These are phyloP conservation scores for Hippophae tibetana DNA, from an alignment of 306 rosid genomes.

Conservation along the genomic window DNA sequence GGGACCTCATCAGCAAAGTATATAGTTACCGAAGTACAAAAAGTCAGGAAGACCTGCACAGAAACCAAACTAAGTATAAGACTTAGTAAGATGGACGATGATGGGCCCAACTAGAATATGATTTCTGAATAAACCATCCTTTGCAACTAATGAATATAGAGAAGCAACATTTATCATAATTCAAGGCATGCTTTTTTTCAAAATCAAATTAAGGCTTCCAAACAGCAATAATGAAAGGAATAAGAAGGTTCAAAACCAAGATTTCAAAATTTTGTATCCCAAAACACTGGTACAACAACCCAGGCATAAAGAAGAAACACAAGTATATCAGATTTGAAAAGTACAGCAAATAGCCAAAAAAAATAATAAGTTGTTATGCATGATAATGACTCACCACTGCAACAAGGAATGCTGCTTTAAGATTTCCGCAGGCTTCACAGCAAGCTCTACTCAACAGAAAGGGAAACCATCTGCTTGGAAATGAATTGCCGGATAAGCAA, in stretches of 20 bases:
- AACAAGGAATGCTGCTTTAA: slow-evolving; percentile 94
- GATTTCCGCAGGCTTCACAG: slow-evolving; percentile 98
- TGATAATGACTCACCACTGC: slow-evolving; percentile 73
- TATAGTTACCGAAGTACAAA: slow-evolving; percentile 73
- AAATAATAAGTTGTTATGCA: background rate
- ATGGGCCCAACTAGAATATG: background rate
- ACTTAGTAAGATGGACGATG: slow-evolving; percentile 6
- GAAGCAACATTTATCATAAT: no score
- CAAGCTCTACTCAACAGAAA: slow-evolving; percentile 79
- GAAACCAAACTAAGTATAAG: slow-evolving; percentile 15
- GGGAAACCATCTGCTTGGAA: slow-evolving; percentile 82
- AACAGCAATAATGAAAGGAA: background rate
- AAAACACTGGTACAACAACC: no score
- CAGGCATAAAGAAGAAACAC: no score
- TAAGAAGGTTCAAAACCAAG: no score
- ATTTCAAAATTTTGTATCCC: no score
- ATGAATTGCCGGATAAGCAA: slow-evolving; percentile 18
- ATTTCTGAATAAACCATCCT: no score
- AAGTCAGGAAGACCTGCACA: slow-evolving; percentile 71
- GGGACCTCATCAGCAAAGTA: slow-evolving; percentile 95
- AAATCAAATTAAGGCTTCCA: background rate
- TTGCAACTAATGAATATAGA: no score
- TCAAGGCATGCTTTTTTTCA: no score
- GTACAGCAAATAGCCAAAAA: background rate
- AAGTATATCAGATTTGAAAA: no score